Conservation (phyloP, 441 rosid genomes). For the Syzygium malaccense region DNA sequence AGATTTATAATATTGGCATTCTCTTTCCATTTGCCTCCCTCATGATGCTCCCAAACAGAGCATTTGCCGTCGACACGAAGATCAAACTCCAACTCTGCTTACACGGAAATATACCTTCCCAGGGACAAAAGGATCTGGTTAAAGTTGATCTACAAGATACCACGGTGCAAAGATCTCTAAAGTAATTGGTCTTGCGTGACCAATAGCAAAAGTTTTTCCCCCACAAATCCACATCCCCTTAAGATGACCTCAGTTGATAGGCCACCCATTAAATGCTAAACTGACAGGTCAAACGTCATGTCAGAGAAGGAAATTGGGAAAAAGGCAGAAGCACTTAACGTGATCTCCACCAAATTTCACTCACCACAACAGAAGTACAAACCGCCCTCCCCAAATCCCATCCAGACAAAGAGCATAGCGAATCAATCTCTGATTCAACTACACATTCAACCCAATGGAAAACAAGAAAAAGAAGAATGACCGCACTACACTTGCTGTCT, state of each 20-base stretch:
- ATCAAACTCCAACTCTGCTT: neutral
- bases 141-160: neutral
- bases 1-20: neutral
- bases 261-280: conserved; percentile 30
- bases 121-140: neutral
- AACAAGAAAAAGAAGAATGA: neutral
- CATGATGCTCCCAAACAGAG: neutral
- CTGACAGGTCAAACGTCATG: conserved; percentile 31
- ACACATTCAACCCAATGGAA: neutral
- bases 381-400: neutral
- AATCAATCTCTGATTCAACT: neutral
- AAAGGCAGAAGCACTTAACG: conserved; percentile 13
- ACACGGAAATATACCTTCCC: neutral
- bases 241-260: conserved; percentile 28
- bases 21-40: neutral
- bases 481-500: neutral
- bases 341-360: neutral
- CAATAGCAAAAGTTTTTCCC: neutral
- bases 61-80: neutral
- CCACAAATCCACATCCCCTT: neutral
- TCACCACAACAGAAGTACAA: neutral
- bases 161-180: neutral
- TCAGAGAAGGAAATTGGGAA: conserved; percentile 5
- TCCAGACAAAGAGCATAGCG: neutral
- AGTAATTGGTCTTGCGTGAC: neutral